Conservation (phyloP, 2,329 filamentous ascomycete species). For the Pseudogymnoascus sp. region DNA sequence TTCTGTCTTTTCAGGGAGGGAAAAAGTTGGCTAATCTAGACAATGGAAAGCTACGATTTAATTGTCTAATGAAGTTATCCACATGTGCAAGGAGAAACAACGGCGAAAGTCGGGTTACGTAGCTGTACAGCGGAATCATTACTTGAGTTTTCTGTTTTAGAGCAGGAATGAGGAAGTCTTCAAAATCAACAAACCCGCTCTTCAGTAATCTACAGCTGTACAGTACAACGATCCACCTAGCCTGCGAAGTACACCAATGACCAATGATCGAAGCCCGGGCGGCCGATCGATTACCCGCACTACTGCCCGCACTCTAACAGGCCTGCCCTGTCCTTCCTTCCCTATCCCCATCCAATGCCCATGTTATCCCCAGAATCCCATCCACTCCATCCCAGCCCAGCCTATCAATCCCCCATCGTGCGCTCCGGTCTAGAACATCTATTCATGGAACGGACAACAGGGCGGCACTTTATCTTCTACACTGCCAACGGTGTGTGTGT, state of each 20-base stretch:
- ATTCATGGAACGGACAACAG: background rate
- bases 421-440: background rate
- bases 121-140: too few relatives aligned
- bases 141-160: too few relatives aligned
- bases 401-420: background rate
- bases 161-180: too few relatives aligned
- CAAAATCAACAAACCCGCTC: too few relatives aligned
- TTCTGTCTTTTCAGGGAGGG: too few relatives aligned
- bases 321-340: background rate
- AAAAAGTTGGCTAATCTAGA: too few relatives aligned
- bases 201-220: too few relatives aligned
- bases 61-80: too few relatives aligned
- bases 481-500: background rate
- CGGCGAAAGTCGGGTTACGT: too few relatives aligned
- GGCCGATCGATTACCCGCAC: background rate
- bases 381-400: background rate
- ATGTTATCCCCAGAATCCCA: constrained; percentile 7
- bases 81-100: too few relatives aligned
- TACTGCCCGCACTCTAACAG: constrained; percentile 8
- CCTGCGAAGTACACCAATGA: background rate
- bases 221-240: background rate
- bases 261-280: background rate
- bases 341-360: constrained; percentile 8
- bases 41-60: too few relatives aligned
- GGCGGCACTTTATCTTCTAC: background rate